A percentile compares a stretch with the other conserved stretches of the same genome.
Conservation (phyloP, 495 filamentous ascomycete genomes). For the Tuber aestivum region DNA sequence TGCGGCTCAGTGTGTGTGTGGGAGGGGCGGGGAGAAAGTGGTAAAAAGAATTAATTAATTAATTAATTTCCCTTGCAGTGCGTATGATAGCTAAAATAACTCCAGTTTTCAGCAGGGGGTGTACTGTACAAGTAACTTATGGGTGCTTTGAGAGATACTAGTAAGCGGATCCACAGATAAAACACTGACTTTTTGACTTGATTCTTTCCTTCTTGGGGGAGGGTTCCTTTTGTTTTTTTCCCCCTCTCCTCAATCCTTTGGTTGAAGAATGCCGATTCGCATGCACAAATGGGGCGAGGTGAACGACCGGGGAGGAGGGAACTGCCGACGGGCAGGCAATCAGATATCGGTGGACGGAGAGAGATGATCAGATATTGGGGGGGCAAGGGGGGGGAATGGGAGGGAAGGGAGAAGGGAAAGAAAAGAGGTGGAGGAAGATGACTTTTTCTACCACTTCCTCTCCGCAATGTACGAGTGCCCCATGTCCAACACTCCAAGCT, state of each 20-base stretch:
- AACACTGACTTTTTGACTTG: neutral
- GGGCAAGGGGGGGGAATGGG: neutral
- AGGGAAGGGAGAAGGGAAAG: neutral
- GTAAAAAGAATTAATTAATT: too few species aligned
- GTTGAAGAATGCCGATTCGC: neutral
- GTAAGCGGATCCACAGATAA: neutral
- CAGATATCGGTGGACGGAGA: neutral
- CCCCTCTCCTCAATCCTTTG: neutral
- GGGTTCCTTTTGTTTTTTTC: neutral
- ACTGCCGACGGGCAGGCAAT: neutral
- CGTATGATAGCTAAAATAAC: neutral
- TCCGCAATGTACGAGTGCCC: neutral
- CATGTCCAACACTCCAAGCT: neutral
- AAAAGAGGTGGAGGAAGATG: neutral
- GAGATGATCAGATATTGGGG: neutral
- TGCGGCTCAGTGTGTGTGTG: neutral
- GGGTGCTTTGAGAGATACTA: neutral
- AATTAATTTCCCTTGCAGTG: neutral
- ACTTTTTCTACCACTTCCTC: neutral
- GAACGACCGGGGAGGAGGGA: neutral
- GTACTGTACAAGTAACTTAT: neutral
- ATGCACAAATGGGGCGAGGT: neutral
- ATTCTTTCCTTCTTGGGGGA: neutral
- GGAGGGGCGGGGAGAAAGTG: conserved; percentile 13
- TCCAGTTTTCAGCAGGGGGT: neutral